Base-by-base conservation (phyloP, 768 basidiomycete species). In the Boletus reticuloceps region DNA sequence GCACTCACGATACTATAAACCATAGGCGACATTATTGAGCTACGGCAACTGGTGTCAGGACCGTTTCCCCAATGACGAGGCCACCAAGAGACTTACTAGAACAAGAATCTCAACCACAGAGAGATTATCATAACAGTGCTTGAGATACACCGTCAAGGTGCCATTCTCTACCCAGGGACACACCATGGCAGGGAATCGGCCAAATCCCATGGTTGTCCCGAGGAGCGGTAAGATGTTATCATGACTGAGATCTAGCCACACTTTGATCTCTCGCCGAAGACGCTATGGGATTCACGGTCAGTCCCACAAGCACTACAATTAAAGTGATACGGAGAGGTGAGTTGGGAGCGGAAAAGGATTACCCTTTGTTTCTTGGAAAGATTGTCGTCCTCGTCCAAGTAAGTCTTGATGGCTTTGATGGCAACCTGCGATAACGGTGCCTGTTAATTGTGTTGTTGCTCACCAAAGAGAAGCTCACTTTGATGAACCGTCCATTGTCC, bases 1-100 rank as follows among this genome's bases (percentile, higher is more conserved):
- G 9, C 29, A 53, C 59, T 49, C 41, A 58, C 61, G 41, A 20
- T 62, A 62, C 5, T 50, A 49, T 38, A 62, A 43, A 13, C 59
- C 61, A 29, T 45, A 45, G 2, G 61, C 58, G 14, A 53, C 40
- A 31, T 56, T 50, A n/a, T 40, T 32, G 27, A 63, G 57, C 61
- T 63, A 47, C 16, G 13, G 1, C 22, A 19, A 41, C 27, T 17
- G 7, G n/a, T 9, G 36, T 60, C 36, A 49, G n/a, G 38, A n/a
- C 19, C 10, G 6, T 32, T 39, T 42, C n/a, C 14, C 12, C 27
- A 29, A 8, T 29, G 27, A 29, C 16, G 27, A 27, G 25, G 25
- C 14, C 6, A 12, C 3, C 29, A 29, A 10, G 17, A 12, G 9
- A 48, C 53, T 2, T 12, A 58, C 51, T 31, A 58, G 14, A 17